Evolutionary conservation across 2,329 filamentous ascomycete species (phyloP), one percentile per base, ranked within the genome.

Genomic region (Colletotrichum sidae): DNA sequence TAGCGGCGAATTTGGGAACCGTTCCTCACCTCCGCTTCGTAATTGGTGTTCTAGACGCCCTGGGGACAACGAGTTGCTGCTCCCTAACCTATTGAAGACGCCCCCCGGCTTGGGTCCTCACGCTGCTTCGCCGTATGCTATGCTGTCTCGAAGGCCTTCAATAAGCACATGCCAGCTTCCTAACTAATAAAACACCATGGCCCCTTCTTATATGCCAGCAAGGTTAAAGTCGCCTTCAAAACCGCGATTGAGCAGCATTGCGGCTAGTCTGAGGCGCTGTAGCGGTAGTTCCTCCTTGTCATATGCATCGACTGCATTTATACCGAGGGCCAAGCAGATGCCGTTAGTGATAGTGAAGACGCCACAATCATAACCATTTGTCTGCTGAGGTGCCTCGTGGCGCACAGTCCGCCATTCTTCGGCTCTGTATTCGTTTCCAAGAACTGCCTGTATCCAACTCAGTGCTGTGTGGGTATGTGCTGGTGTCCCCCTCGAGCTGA

Each of bases 281-380:
- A 82, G 75, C 2, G 81, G 79, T 82, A 92, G 86, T 59, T 91
- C 85, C 0, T 73, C 68, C 41, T 84, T 77, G 1, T 75, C 70
- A 63, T 91, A 88, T 4, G 74, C 74, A 60, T 80, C 76, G n/a
- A 76, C 74, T 2, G 86, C 85, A 65, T 82, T 83, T 15, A 88
- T 69, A 1, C 86, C 86, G 38, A 88, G 72, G 0, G 84, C 80
- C 41, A 88, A 71, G 60, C 88, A 91, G 52, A 93, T 84, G 13
- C 86, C 89, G 72, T 94, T 95, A 15, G 91, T 86, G 69, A 92
- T 88, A 12, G 90, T 87, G 73, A 93, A 92, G 4, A 93, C 86
- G n/a, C 92, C 92, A 70, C 92, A 94, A 73, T 94, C 92, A 72
- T 85, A 88, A 1, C 84, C 84, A 72, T 94, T 94, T 34, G 78